Evolutionary conservation across 2,329 filamentous ascomycete species (phyloP).

Genomic region (Nemania sp.): DNA sequence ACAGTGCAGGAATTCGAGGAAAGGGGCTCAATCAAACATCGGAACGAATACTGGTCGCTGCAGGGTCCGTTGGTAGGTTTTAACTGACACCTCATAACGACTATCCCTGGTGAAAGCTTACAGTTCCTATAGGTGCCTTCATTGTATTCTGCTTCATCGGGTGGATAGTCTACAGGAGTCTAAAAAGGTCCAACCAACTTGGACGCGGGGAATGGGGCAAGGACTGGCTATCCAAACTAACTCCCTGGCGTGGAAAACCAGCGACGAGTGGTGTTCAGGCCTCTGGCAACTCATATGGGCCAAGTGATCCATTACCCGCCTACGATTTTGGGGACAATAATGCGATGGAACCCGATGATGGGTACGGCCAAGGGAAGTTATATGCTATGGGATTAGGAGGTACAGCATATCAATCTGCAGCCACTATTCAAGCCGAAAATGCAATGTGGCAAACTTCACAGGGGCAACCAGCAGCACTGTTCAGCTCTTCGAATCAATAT

Average conservation of each 20-base stretch:
- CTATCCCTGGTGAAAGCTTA: conserved; percentile 3
- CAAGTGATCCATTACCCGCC: conserved; percentile 34
- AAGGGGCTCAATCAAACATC: conserved; percentile 12
- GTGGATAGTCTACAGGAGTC: conserved; percentile 51
- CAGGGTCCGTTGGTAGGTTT: conserved; percentile 42
- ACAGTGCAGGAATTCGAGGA: not conserved
- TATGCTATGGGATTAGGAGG: conserved; percentile 26
- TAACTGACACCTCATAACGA: not conserved
- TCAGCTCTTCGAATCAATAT: conserved; percentile 35
- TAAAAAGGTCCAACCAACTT: conserved; percentile 39
- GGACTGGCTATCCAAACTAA: conserved; percentile 26
- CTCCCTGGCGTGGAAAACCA: conserved; percentile 30
- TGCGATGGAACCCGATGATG: conserved; percentile 32
- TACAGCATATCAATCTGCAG: conserved; percentile 25
- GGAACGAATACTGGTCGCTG: conserved; percentile 42
- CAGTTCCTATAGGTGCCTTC: conserved; percentile 45
- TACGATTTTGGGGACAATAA: conserved; percentile 35
- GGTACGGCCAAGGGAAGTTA: conserved; percentile 33
- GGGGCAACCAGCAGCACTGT: conserved; percentile 23
- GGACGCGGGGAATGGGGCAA: conserved; percentile 30
- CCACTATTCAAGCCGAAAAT: conserved; percentile 23
- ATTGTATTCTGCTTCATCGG: conserved; percentile 50
- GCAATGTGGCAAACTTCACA: conserved; percentile 28
- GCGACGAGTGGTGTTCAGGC: conserved; percentile 23
- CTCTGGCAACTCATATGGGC: conserved; percentile 20